Evolutionary conservation across 345 rosid species (phyloP).

Genomic region (Xanthoceras sorbifolium): DNA sequence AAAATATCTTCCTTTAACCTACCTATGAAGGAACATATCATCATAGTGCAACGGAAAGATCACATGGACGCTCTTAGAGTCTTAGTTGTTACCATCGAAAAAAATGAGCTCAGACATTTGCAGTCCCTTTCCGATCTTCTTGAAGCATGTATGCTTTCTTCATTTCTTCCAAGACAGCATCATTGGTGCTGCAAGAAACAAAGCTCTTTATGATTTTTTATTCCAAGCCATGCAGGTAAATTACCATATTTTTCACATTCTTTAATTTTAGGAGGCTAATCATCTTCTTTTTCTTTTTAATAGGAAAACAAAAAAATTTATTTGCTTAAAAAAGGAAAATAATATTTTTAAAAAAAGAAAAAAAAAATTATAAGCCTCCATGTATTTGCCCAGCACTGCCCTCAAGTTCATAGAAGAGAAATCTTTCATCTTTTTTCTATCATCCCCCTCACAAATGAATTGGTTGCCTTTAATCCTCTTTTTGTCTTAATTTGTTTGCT

Average conservation of each 20-base stretch:
- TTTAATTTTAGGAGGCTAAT: neutral
- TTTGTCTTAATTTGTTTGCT: neutral
- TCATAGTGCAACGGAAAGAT: neutral
- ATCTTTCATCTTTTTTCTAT: neutral
- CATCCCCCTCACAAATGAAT: neutral
- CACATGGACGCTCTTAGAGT: neutral
- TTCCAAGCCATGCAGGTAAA: neutral
- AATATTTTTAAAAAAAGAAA: too few species aligned
- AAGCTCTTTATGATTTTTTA: neutral
- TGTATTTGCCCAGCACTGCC: neutral
- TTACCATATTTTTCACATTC: neutral
- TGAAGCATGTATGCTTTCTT: slow-evolving; percentile 75
- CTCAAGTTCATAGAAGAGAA: neutral
- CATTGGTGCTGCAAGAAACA: slow-evolving; percentile 72
- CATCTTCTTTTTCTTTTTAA: too few species aligned
- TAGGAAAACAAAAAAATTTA: too few species aligned
- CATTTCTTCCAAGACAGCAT: slow-evolving; percentile 83
- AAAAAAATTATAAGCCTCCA: neutral
- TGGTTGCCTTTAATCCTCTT: neutral
- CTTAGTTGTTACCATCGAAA: too few species aligned
- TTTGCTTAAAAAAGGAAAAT: too few species aligned
- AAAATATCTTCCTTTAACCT: neutral
- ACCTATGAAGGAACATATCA: neutral
- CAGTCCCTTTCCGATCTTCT: slow-evolving; percentile 53
- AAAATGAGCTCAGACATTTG: slow-evolving; percentile 22